Conservation (phyloP, 108 stramenopile species). For the Cyclotella sp. region DNA sequence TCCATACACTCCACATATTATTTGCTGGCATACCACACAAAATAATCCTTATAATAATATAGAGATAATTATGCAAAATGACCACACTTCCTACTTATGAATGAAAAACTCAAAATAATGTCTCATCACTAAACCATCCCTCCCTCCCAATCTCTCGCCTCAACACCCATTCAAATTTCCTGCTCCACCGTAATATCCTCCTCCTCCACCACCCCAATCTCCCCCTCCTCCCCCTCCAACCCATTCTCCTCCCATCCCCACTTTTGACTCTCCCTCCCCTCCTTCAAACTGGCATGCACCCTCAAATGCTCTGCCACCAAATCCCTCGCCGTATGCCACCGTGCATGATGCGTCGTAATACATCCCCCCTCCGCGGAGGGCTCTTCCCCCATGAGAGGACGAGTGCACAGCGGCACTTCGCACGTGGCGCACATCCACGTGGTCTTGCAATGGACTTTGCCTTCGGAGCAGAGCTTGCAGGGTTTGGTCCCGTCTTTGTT, state of each 20-base stretch:
- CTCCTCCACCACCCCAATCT: background rate
- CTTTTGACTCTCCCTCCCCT: constrained; percentile 36
- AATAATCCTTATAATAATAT: too few relatives aligned
- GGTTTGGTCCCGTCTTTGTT: constrained; percentile 42
- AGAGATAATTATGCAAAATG: too few relatives aligned
- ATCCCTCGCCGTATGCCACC: constrained; percentile 35
- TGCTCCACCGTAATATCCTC: background rate
- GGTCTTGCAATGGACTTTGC: constrained; percentile 37
- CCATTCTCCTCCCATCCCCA: constrained; percentile 2
- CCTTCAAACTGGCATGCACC: constrained; percentile 31
- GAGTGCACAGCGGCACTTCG: constrained; percentile 38
- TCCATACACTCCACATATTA: too few relatives aligned
- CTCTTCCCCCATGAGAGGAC: constrained; percentile 28
- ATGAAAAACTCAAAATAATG: too few relatives aligned
- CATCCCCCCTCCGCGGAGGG: background rate
- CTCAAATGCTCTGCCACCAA: constrained; percentile 25
- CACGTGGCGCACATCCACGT: constrained; percentile 52
- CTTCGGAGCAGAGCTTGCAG: constrained; percentile 38
- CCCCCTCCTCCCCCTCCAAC: background rate
- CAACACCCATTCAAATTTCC: too few relatives aligned
- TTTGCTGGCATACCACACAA: too few relatives aligned
- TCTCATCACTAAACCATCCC: too few relatives aligned
- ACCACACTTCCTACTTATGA: too few relatives aligned
- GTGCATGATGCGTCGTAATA: constrained; percentile 22
- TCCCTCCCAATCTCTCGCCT: too few relatives aligned